A percentile compares a stretch with the other conserved stretches of the same genome.
phyloP scores from a whole-genome alignment of 2,329 filamentous ascomycete genomes.

The Penicillium sp. region DNA sequence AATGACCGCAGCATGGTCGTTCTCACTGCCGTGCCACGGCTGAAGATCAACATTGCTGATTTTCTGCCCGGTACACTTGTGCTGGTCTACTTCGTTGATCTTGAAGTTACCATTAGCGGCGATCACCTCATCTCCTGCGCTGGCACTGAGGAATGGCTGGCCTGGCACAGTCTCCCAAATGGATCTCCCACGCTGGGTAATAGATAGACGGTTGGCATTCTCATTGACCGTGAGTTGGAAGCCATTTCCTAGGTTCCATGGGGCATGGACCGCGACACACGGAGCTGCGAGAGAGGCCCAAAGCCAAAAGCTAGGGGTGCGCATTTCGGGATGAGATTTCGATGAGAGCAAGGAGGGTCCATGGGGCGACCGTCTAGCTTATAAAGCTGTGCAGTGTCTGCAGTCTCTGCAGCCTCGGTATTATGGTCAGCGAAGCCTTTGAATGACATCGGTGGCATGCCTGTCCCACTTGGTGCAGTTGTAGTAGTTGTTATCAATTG shows the following conservation, averaged over 20 bases:
- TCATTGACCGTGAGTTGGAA: constrained; percentile 11
- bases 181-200: constrained; percentile 2
- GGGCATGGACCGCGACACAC: constrained; percentile 7
- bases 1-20: constrained; percentile 13
- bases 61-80: constrained; percentile 18
- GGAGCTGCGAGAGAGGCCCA: constrained; percentile 14
- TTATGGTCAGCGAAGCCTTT: not conserved
- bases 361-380: not conserved
- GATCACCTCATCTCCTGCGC: constrained; percentile 16
- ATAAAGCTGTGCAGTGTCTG: not conserved
- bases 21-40: constrained; percentile 10
- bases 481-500: not conserved
- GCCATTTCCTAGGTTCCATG: constrained; percentile 16
- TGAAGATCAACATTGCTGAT: constrained; percentile 8
- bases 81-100: constrained; percentile 18
- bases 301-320: constrained; percentile 9
- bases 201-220: constrained; percentile 8
- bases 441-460: not conserved
- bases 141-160: constrained; percentile 19
- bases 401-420: not conserved
- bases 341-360: not conserved
- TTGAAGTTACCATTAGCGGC: constrained; percentile 24
- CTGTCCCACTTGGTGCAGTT: not conserved
- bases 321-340: constrained; percentile 7
- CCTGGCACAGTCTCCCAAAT: constrained; percentile 19